A percentile compares a stretch with the other conserved stretches of the same genome.
Conservation (phyloP, 371 early-diverging fungal genomes). For the Lichtheimia ramosa region DNA sequence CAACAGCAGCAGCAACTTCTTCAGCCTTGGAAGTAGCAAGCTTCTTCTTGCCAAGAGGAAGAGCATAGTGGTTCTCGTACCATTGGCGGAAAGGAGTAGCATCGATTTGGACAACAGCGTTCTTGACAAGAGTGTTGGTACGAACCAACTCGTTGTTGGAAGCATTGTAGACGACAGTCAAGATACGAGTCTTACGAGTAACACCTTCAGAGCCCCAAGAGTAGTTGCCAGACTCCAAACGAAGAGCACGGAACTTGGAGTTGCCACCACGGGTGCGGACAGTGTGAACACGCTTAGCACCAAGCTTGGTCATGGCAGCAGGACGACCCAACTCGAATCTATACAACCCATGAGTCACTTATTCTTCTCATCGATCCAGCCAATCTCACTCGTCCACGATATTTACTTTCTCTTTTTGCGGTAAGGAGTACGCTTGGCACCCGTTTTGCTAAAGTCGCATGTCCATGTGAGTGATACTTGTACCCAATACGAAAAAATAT, state of each 20-base stretch:
- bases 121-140: constrained; percentile 99
- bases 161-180: constrained; percentile 99
- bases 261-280: constrained; percentile 98
- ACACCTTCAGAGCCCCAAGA: constrained; percentile 95
- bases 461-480: too few species aligned
- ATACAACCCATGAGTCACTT: background rate
- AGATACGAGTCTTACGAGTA: constrained; percentile 95
- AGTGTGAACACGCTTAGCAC: constrained; percentile 89
- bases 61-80: constrained; percentile 96
- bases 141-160: constrained; percentile 99
- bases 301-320: constrained; percentile 97
- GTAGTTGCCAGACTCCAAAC: constrained; percentile 98
- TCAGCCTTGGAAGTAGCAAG: constrained; percentile 54
- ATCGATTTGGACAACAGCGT: constrained; percentile 98
- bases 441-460: constrained; percentile 6
- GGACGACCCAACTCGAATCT: constrained; percentile 98
- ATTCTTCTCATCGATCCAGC: background rate
- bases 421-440: constrained; percentile 15
- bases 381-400: background rate
- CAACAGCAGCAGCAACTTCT: constrained; percentile 61
- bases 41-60: constrained; percentile 88
- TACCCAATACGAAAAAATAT: constrained; percentile 14
- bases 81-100: constrained; percentile 99
- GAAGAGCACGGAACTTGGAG: constrained; percentile 98
- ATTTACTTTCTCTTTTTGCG: constrained; percentile 17